phyloP scores from a whole-genome alignment of 2,329 filamentous ascomycete genomes.

The Aspergillus melleus region DNA sequence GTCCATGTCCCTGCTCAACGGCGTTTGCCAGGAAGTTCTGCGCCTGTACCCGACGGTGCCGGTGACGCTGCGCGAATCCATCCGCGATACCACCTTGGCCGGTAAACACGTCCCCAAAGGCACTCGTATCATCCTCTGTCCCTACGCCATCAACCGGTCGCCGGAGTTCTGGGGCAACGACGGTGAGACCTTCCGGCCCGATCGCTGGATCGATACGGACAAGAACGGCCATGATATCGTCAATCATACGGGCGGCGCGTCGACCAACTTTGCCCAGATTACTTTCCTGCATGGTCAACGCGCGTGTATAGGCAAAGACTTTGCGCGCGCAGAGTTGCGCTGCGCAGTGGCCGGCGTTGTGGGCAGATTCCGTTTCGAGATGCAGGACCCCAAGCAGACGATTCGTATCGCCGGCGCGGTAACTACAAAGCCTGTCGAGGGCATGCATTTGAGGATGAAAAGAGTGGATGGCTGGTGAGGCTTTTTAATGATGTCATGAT shows the following conservation, averaged over 20 bases:
- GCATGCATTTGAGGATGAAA: slow-evolving; percentile 38
- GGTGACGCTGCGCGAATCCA: slow-evolving; percentile 39
- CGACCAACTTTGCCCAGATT: slow-evolving; percentile 40
- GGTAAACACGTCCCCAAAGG: slow-evolving; percentile 67
- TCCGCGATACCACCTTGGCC: slow-evolving; percentile 55
- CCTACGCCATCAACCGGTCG: slow-evolving; percentile 70
- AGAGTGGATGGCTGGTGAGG: slow-evolving; percentile 34
- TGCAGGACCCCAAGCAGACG: slow-evolving; percentile 39
- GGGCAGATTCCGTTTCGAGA: slow-evolving; percentile 34
- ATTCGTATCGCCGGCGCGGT: slow-evolving; percentile 38
- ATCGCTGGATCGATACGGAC: slow-evolving; percentile 66
- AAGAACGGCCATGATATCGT: slow-evolving; percentile 52
- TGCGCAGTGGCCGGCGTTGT: slow-evolving; percentile 42
- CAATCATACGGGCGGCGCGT: slow-evolving; percentile 54
- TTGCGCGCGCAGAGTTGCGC: slow-evolving; percentile 43
- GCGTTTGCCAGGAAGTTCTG: slow-evolving; percentile 73
- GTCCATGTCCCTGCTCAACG: slow-evolving; percentile 56
- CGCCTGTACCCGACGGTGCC: slow-evolving; percentile 45
- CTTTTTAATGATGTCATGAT: too few relatives aligned
- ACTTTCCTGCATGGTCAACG: slow-evolving; percentile 42
- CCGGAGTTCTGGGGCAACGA: slow-evolving; percentile 71
- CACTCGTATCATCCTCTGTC: slow-evolving; percentile 66
- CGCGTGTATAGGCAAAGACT: slow-evolving; percentile 43
- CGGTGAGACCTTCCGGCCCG: slow-evolving; percentile 71
- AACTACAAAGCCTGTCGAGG: slow-evolving; percentile 41